Conservation (phyloP, 2,329 filamentous ascomycete genomes). For the Falciphora oryzae region DNA sequence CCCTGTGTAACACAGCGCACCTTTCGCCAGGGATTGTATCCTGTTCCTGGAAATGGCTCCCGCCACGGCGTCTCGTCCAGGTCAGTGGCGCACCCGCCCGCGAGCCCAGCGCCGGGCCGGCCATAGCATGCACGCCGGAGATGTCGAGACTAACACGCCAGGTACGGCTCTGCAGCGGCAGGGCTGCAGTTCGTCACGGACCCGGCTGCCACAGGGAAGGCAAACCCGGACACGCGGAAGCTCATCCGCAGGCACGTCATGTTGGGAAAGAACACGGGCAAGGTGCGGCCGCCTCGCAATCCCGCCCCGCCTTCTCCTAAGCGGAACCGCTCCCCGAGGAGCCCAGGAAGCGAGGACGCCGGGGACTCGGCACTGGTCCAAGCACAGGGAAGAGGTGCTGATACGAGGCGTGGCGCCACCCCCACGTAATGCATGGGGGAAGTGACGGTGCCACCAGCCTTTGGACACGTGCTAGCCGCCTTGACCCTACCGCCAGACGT, state of each 20-base stretch:
- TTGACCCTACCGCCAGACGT: not conserved
- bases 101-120: too few species aligned
- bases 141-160: not conserved
- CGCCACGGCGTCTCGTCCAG: not conserved
- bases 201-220: slow-evolving; percentile 17
- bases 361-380: not conserved
- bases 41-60: not conserved
- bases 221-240: slow-evolving; percentile 26
- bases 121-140: not conserved
- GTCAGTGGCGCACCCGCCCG: not conserved
- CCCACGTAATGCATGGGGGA: not conserved
- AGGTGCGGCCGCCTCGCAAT: slow-evolving; percentile 5
- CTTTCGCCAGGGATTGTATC: not conserved
- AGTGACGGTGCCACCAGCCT: not conserved
- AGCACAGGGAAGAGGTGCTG: too few species aligned
- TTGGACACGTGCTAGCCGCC: not conserved
- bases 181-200: slow-evolving; percentile 25
- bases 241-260: slow-evolving; percentile 36
- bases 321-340: not conserved
- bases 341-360: not conserved
- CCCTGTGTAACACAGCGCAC: too few species aligned
- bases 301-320: not conserved
- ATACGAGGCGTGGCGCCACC: too few species aligned
- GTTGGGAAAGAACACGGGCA: slow-evolving; percentile 34
- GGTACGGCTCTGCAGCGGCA: not conserved